phyloP scores from a whole-genome alignment of 768 basidiomycete genomes.

The Lactifluus volemus region DNA sequence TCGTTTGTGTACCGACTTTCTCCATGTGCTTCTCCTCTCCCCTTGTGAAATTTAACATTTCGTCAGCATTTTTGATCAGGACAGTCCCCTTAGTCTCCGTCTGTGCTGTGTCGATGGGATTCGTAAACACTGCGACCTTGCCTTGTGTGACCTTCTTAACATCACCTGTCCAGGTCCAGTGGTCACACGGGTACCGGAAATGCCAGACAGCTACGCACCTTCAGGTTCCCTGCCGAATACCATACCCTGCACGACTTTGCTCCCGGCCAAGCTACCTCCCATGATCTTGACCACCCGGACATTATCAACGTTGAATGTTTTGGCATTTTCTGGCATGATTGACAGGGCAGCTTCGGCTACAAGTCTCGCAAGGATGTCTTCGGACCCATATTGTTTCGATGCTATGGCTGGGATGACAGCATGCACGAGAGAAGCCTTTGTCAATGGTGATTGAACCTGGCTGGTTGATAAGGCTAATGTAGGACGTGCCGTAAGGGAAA shows the following conservation, averaged over 20 bases:
- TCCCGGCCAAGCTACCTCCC: constrained; percentile 80
- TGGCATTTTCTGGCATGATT: constrained; percentile 82
- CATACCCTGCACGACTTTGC: constrained; percentile 93
- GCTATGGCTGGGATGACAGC: constrained; percentile 91
- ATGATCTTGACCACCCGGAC: constrained; percentile 98
- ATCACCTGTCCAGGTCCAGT: constrained; percentile 39
- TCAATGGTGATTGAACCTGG: constrained; percentile 63
- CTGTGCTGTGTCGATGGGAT: constrained; percentile 85
- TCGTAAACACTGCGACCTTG: constrained; percentile 95
- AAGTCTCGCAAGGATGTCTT: constrained; percentile 69
- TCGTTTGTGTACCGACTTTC: constrained; percentile 40
- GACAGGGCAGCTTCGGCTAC: constrained; percentile 90
- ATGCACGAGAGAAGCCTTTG: constrained; percentile 53
- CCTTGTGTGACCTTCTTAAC: constrained; percentile 77
- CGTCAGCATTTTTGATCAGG: constrained; percentile 87
- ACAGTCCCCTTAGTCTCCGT: constrained; percentile 99
- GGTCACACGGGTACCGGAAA: background rate
- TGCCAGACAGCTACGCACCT: constrained; percentile 36
- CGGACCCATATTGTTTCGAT: constrained; percentile 94
- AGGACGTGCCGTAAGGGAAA: constrained; percentile 1
- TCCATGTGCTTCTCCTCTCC: constrained; percentile 97
- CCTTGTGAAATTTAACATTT: constrained; percentile 93
- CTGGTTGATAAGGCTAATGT: constrained; percentile 57
- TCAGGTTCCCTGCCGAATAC: constrained; percentile 96
- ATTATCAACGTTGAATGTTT: constrained; percentile 97